Evolutionary conservation across 148 eudicot species (phyloP), one percentile per base, ranked within the genome.

Genomic region (Fagopyrum tataricum): DNA sequence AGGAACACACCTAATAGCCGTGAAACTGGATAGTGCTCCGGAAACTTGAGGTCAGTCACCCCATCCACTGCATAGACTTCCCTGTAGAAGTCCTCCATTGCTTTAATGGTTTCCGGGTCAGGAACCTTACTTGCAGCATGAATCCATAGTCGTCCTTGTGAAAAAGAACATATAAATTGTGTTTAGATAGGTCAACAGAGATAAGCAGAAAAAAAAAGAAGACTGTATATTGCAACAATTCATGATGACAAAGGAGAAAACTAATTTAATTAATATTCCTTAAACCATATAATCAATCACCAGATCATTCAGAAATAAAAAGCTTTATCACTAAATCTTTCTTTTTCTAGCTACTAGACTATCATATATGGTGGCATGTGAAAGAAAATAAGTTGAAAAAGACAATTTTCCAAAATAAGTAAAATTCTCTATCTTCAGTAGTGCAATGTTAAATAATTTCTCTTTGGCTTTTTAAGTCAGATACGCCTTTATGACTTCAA

Each of bases 41-140:
- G 98, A 78, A 95, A 95, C 78, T 90, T 84, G 82, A 95, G 77
- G 77, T 90, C 87, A 0, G 84, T 84, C 59, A 95, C 74, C 67
- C 97, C 98, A 78, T 91, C 62, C 44, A 90, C 82, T 75, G 89
- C 93, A 67, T 95, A 91, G 21, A 95, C 84, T 83, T 91, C 97
- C 80, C 85, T 81, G 75, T 94, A 94, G 77, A 94, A 94, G 15
- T 91, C 89, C 81, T 94, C 98, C 97, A 94, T 88, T 44, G 96
- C 93, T 84, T 90, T 89, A 59, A 91, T 87, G 69, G 91, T 94
- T 26, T 80, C 90, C 53, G 80, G 78, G 9, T 94, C 98, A 42
- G 98, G 97, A 68, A 91, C 81, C 82, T 94, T 94, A 80, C 97
- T 79, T 20, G 98, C 98, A 73, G 98, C 97, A 80, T 94, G 98